Percentiles rank a stretch among this genome's conserved stretches.
These are phyloP conservation scores for Dothistroma septosporum DNA, from an alignment of 2,329 filamentous ascomycete species.

Conservation along the genomic window DNA sequence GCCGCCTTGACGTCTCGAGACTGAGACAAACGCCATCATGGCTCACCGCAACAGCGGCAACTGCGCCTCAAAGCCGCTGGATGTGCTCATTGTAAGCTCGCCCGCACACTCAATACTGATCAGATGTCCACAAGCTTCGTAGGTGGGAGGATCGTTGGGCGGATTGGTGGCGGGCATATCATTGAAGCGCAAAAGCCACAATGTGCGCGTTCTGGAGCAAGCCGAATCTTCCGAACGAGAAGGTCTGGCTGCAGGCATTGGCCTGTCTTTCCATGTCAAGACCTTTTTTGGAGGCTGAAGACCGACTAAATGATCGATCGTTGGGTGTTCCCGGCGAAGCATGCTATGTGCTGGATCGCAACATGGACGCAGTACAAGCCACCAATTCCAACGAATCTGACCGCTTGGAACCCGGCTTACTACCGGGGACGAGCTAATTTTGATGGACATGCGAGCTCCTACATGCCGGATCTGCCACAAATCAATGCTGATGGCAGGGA, in stretches of 20 bases:
- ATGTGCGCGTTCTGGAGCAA: conserved; percentile 38
- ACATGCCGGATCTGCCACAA: conserved; percentile 12
- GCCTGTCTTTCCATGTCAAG: conserved; percentile 13
- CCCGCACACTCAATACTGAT: background rate
- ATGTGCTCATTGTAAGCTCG: conserved; percentile 10
- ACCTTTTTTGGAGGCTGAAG: conserved; percentile 22
- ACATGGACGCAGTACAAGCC: conserved; percentile 12
- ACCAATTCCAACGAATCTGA: conserved; percentile 8
- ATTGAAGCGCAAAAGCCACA: conserved; percentile 41
- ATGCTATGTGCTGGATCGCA: conserved; percentile 15
- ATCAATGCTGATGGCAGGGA: conserved; percentile 5
- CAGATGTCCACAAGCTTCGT: background rate
- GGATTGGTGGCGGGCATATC: conserved; percentile 41
- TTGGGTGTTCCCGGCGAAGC: conserved; percentile 12
- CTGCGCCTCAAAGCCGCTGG: conserved; percentile 1
- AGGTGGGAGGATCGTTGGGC: conserved; percentile 43
- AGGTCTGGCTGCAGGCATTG: conserved; percentile 24
- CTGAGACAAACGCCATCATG: background rate
- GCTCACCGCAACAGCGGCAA: background rate
- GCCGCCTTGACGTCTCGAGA: background rate
- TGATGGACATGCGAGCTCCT: conserved; percentile 17
- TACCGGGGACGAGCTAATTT: conserved; percentile 21
- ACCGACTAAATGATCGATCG: conserved; percentile 13
- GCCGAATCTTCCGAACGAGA: conserved; percentile 17
- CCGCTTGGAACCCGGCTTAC: conserved; percentile 22